Percentiles rank a stretch among this genome's conserved stretches.
Evolutionary conservation across 2,329 filamentous ascomycete species (phyloP).

Genomic region (Xylaria sp.): DNA sequence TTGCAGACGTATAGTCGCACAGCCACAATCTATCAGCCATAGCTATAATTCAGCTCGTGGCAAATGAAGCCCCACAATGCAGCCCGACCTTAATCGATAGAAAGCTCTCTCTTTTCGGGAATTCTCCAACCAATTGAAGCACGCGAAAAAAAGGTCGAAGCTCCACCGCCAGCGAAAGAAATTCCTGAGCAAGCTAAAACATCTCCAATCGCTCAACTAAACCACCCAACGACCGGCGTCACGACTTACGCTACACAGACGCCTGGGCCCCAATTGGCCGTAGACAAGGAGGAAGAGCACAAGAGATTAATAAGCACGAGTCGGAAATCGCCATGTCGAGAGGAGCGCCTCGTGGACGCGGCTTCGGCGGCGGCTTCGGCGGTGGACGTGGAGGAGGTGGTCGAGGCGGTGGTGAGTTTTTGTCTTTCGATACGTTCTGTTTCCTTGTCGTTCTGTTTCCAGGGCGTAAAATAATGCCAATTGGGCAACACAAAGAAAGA

Average conservation of each 20-base stretch:
- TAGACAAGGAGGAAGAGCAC: neutral
- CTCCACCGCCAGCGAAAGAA: constrained; percentile 31
- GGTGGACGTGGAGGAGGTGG: constrained; percentile 40
- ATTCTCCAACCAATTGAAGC: constrained; percentile 12
- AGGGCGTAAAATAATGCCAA: neutral
- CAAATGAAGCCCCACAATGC: neutral
- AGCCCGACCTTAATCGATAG: neutral
- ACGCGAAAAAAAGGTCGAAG: constrained; percentile 19
- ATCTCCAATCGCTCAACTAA: neutral
- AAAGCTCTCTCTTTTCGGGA: constrained; percentile 19
- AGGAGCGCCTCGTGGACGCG: constrained; percentile 50
- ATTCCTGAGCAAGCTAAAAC: constrained; percentile 24
- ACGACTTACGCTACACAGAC: neutral
- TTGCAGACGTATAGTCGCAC: neutral
- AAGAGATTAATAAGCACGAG: neutral
- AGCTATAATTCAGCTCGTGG: too few relatives aligned
- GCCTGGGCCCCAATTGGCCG: constrained; percentile 15
- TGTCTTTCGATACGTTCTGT: neutral
- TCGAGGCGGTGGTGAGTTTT: constrained; percentile 44
- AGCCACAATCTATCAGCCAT: neutral
- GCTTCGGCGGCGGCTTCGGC: constrained; percentile 37
- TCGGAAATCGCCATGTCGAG: constrained; percentile 45
- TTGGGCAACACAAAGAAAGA: too few relatives aligned
- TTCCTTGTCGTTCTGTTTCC: neutral
- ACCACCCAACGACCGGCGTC: constrained; percentile 1